phyloP scores from a whole-genome alignment of 768 basidiomycete species.

The Rickenella mellea region DNA sequence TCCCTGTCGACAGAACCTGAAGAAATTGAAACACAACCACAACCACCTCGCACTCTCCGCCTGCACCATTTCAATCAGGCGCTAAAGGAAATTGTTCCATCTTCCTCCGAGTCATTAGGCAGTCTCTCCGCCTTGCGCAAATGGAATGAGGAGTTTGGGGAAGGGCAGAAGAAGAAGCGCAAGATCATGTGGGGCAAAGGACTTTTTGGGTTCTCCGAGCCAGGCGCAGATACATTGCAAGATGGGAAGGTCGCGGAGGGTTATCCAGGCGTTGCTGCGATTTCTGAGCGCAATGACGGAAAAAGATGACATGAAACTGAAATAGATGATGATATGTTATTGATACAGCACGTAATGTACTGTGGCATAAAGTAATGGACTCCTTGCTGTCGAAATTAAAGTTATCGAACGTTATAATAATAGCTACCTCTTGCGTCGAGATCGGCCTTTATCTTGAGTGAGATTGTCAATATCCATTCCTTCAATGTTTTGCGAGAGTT shows the following conservation, averaged over 20 bases:
- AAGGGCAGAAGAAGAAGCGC: constrained; percentile 59
- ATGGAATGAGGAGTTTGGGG: constrained; percentile 94
- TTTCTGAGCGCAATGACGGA: no score
- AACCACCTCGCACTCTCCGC: constrained; percentile 31
- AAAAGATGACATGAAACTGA: no score
- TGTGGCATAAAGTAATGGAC: no score
- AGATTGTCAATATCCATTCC: constrained; percentile 3
- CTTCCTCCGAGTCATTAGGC: constrained; percentile 68
- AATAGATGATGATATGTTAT: no score
- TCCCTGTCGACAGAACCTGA: constrained; percentile 3
- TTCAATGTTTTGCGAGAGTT: no score
- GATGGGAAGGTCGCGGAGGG: neutral
- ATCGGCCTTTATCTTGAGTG: no score
- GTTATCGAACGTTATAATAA: no score
- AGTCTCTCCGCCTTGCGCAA: constrained; percentile 67
- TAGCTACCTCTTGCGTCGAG: no score
- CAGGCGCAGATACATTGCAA: neutral
- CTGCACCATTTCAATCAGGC: constrained; percentile 74
- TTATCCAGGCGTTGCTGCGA: no score
- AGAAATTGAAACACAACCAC: constrained; percentile 5
- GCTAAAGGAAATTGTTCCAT: constrained; percentile 82
- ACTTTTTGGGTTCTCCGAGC: constrained; percentile 72
- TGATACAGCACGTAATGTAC: no score
- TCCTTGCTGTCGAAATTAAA: no score
- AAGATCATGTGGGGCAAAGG: constrained; percentile 82